Percentiles rank a stretch among this genome's conserved stretches.
These are phyloP conservation scores for Penicillium sp. DNA, from an alignment of 2,329 filamentous ascomycete genomes.

Conservation along the genomic window DNA sequence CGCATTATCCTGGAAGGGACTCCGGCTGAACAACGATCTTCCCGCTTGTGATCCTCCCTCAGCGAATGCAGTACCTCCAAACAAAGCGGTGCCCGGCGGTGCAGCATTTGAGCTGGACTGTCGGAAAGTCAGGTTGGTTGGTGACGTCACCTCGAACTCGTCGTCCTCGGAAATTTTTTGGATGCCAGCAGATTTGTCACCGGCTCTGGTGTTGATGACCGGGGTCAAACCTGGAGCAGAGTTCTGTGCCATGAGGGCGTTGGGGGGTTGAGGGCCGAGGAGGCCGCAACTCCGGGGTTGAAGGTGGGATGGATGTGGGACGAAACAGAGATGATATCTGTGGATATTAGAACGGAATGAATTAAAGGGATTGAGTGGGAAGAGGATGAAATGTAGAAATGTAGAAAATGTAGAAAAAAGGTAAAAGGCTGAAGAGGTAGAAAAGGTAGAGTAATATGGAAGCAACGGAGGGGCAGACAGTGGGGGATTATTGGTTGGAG, in stretches of 20 bases:
- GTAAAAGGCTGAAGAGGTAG: not conserved
- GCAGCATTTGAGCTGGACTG: constrained; percentile 34
- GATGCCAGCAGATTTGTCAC: constrained; percentile 51
- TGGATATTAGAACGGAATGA: constrained; percentile 13
- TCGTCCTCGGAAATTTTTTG: constrained; percentile 77
- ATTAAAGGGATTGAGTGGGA: not conserved
- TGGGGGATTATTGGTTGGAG: constrained; percentile 10
- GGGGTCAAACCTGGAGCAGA: constrained; percentile 80
- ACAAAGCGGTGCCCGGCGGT: constrained; percentile 46
- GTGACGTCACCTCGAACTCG: constrained; percentile 75
- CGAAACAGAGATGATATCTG: constrained; percentile 1
- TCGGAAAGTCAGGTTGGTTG: constrained; percentile 64
- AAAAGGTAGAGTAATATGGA: not conserved
- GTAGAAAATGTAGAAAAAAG: not conserved
- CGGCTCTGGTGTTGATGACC: constrained; percentile 77
- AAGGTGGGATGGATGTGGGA: constrained; percentile 42
- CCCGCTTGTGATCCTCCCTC: constrained; percentile 18
- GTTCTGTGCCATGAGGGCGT: constrained; percentile 61
- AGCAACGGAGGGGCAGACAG: constrained; percentile 10
- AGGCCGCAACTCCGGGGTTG: constrained; percentile 30
- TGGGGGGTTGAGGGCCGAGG: constrained; percentile 24
- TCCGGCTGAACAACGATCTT: constrained; percentile 35
- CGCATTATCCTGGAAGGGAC: constrained; percentile 32
- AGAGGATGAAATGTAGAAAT: not conserved
- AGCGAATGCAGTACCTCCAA: constrained; percentile 31